These are phyloP conservation scores for Ophiocordyceps unilateralis DNA, from an alignment of 2,329 filamentous ascomycete species.

Conservation along the genomic window DNA sequence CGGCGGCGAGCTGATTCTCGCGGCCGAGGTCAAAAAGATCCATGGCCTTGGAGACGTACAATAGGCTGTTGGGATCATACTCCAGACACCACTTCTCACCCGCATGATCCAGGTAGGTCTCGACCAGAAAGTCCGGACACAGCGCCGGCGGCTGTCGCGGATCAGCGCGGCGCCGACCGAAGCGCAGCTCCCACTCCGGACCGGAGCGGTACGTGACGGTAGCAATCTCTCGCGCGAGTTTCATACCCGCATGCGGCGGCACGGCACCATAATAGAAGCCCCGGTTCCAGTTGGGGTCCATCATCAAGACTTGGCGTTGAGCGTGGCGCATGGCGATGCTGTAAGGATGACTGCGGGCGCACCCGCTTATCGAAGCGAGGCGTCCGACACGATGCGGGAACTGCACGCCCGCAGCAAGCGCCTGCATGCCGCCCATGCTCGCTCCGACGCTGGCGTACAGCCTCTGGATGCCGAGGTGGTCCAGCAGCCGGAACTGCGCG, in stretches of 20 bases:
- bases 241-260: conserved; percentile 92
- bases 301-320: conserved; percentile 94
- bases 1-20: conserved; percentile 47
- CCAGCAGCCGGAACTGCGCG: conserved; percentile 80
- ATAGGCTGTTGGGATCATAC: conserved; percentile 85
- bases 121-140: conserved; percentile 95
- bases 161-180: conserved; percentile 76
- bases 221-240: conserved; percentile 89
- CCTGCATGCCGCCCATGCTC: conserved; percentile 98
- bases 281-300: conserved; percentile 93
- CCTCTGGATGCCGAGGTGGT: conserved; percentile 56
- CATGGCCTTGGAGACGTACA: conserved; percentile 98
- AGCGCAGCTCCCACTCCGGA: conserved; percentile 93
- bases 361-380: conserved; percentile 81
- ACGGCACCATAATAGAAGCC: conserved; percentile 84
- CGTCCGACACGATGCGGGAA: conserved; percentile 69
- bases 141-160: conserved; percentile 71
- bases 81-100: conserved; percentile 97
- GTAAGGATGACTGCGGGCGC: conserved; percentile 88
- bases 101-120: conserved; percentile 94
- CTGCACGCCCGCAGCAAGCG: conserved; percentile 67
- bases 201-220: conserved; percentile 95
- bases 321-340: conserved; percentile 98
- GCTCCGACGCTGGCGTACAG: conserved; percentile 87
- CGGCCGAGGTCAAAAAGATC: conserved; percentile 85